Evolutionary conservation across 495 filamentous ascomycete genomes (phyloP).

Genomic region (Lepraria neglecta): DNA sequence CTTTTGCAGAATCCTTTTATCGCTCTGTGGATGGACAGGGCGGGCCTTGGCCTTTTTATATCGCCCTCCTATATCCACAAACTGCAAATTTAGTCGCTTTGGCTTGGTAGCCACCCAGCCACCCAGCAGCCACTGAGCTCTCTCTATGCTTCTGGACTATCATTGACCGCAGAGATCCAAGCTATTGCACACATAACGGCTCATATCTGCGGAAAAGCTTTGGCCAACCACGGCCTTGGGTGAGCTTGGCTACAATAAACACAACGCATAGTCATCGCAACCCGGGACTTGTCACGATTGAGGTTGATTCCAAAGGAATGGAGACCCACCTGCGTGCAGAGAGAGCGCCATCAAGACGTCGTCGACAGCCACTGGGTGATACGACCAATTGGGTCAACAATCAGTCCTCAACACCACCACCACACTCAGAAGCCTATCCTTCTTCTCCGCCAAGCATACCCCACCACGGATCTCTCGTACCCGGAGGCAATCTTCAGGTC

Average conservation of each 20-base stretch:
- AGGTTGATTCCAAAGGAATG: background rate
- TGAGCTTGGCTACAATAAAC: conserved; percentile 2
- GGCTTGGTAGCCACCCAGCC: background rate
- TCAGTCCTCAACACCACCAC: conserved; percentile 23
- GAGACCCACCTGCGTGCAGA: background rate
- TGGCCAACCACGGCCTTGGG: background rate
- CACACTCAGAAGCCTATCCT: conserved; percentile 3
- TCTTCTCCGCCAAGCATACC: conserved; percentile 29
- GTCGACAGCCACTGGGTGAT: conserved; percentile 46
- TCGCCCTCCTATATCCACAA: background rate
- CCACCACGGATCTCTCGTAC: conserved; percentile 38
- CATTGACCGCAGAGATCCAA: background rate
- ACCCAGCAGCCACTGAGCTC: conserved; percentile 5
- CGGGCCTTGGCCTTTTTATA: background rate
- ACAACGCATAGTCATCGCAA: background rate
- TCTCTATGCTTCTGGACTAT: background rate
- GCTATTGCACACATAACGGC: background rate
- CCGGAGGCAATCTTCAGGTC: conserved; percentile 37
- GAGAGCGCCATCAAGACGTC: conserved; percentile 20
- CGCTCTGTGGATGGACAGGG: background rate
- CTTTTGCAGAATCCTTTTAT: conserved; percentile 5
- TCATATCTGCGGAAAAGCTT: background rate
- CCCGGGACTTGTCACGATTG: background rate
- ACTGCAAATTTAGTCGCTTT: background rate
- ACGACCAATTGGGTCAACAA: conserved; percentile 43